Conservation (phyloP, 495 filamentous ascomycete genomes). For the Pyrenula massariospora region DNA sequence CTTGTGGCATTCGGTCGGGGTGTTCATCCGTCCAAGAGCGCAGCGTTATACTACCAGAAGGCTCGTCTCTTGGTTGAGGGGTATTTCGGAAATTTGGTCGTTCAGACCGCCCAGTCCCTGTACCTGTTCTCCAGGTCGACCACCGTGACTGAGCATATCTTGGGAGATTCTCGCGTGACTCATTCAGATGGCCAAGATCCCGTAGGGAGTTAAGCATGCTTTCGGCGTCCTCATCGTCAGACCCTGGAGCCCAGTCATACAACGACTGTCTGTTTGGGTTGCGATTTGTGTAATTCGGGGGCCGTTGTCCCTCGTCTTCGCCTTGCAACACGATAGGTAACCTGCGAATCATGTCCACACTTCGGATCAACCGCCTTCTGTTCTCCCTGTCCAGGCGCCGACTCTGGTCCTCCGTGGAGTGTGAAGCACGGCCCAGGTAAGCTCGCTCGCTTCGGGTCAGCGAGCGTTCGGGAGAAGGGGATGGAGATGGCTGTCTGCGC, state of each 20-base stretch:
- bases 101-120: background rate
- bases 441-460: constrained; percentile 22
- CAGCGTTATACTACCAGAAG: background rate
- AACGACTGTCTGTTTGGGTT: constrained; percentile 35
- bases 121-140: background rate
- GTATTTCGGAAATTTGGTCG: constrained; percentile 2
- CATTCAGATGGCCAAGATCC: constrained; percentile 1
- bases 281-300: constrained; percentile 36
- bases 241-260: constrained; percentile 50
- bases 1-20: constrained; percentile 4
- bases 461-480: background rate
- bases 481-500: constrained; percentile 11
- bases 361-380: constrained; percentile 16
- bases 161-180: background rate
- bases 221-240: constrained; percentile 38
- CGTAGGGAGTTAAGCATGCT: constrained; percentile 9
- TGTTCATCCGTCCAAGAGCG: constrained; percentile 1
- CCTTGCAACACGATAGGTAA: constrained; percentile 28
- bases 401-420: constrained; percentile 17
- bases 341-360: constrained; percentile 29
- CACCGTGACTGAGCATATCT: background rate
- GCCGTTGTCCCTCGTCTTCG: constrained; percentile 9
- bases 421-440: constrained; percentile 22
- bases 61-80: background rate
- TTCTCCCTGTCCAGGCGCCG: constrained; percentile 35